Evolutionary conservation across 2,329 filamentous ascomycete species (phyloP).

Genomic region (Chaetomium sp.): DNA sequence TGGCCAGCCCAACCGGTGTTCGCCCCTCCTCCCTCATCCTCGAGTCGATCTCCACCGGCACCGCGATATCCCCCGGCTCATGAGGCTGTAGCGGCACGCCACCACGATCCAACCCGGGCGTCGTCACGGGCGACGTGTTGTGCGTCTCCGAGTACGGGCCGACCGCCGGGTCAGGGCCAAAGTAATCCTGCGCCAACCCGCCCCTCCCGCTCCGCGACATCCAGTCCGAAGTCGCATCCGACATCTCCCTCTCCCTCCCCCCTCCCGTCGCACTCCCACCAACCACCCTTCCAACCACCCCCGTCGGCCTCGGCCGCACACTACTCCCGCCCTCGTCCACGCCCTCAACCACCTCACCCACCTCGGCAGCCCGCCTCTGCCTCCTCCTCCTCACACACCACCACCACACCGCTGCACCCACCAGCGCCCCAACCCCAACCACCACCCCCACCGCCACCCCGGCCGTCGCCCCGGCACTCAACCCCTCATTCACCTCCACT

Average conservation of each 20-base stretch:
- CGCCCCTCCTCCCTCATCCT: slow-evolving; percentile 8
- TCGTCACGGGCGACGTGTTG: slow-evolving; percentile 32
- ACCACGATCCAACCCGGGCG: slow-evolving; percentile 37
- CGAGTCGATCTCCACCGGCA: slow-evolving; percentile 58
- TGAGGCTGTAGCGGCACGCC: slow-evolving; percentile 50
- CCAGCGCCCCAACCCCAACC: slow-evolving; percentile 46
- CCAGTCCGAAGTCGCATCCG: slow-evolving; percentile 42
- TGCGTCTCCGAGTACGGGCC: slow-evolving; percentile 51
- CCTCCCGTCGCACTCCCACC: slow-evolving; percentile 26
- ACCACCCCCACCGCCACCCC: slow-evolving; percentile 60
- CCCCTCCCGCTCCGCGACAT: slow-evolving; percentile 36
- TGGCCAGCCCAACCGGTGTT: not conserved
- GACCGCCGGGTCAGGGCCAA: slow-evolving; percentile 47
- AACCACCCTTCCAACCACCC: slow-evolving; percentile 28
- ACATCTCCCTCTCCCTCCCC: slow-evolving; percentile 26
- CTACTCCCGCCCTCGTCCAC: slow-evolving; percentile 30
- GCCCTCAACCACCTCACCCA: slow-evolving; percentile 44
- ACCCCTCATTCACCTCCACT: slow-evolving; percentile 31
- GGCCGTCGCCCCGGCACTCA: slow-evolving; percentile 56
- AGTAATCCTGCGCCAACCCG: slow-evolving; percentile 45
- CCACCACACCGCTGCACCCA: slow-evolving; percentile 51
- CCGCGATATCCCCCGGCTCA: slow-evolving; percentile 52
- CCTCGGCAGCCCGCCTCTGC: slow-evolving; percentile 35
- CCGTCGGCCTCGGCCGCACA: slow-evolving; percentile 34
- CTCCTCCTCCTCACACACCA: slow-evolving; percentile 52